Conservation (phyloP, 176 grass and related monocot genomes). For the Avena eriantha region DNA sequence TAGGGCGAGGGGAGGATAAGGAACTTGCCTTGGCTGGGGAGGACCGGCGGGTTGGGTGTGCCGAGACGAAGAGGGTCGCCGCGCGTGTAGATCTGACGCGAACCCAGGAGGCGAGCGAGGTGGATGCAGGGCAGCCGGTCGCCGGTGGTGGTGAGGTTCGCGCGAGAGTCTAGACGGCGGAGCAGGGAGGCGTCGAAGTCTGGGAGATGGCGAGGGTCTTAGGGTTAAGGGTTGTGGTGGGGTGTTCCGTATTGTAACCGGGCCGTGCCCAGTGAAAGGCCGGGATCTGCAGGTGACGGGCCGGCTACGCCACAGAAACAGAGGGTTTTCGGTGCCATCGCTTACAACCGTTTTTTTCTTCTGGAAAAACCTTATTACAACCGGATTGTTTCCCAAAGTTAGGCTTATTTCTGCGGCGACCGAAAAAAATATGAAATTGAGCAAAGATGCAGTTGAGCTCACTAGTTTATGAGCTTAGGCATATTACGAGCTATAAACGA, state of each 20-base stretch:
- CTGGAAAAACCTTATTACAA: no score
- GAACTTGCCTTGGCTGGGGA: background rate
- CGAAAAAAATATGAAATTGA: no score
- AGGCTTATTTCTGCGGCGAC: no score
- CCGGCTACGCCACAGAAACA: background rate
- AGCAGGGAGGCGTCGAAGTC: background rate
- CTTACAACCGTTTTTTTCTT: no score
- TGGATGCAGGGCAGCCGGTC: background rate
- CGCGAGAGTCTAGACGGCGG: background rate
- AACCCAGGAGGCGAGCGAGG: background rate
- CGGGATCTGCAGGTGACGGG: background rate
- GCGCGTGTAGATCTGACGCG: background rate
- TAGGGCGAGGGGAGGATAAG: background rate
- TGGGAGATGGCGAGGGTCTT: background rate
- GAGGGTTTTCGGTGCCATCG: background rate
- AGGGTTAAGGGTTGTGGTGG: slow-evolving; percentile 4
- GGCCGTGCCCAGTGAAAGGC: background rate
- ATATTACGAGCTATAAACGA: no score
- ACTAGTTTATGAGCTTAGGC: no score
- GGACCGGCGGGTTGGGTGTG: background rate
- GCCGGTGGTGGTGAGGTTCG: background rate
- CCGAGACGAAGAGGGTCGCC: background rate
- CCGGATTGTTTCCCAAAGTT: no score
- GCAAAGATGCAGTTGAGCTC: no score
- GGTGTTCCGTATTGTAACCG: background rate